Evolutionary conservation across 345 rosid species (phyloP).

Genomic region (Eutrema yunnanense): DNA sequence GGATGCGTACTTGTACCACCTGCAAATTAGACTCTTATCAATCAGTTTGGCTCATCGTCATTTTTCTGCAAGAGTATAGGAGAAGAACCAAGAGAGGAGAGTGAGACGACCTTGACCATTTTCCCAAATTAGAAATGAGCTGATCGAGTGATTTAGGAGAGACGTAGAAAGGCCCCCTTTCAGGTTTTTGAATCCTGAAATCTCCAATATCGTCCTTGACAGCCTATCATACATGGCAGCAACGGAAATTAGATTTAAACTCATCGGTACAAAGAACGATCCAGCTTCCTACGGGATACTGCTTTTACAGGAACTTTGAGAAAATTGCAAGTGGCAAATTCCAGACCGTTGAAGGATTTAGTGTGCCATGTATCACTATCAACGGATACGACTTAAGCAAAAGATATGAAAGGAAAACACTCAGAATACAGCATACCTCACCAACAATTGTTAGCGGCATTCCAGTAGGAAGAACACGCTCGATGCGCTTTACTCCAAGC

Average conservation of each 20-base stretch:
- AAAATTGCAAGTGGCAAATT: background rate
- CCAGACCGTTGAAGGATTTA: background rate
- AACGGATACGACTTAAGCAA: background rate
- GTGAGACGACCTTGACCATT: constrained; percentile 74
- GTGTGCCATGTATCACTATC: background rate
- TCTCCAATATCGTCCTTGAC: constrained; percentile 92
- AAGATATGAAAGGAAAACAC: background rate
- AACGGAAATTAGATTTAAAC: constrained; percentile 1
- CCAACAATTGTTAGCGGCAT: constrained; percentile 92
- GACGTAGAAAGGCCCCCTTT: constrained; percentile 83
- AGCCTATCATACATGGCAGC: constrained; percentile 48
- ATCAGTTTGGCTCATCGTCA: constrained; percentile 21
- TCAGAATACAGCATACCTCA: constrained; percentile 50
- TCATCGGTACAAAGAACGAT: constrained; percentile 8
- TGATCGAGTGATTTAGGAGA: constrained; percentile 80
- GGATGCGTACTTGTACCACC: constrained; percentile 86
- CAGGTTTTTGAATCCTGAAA: constrained; percentile 59
- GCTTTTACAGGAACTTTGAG: background rate
- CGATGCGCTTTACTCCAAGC: constrained; percentile 96
- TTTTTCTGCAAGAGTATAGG: background rate
- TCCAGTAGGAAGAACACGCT: constrained; percentile 88
- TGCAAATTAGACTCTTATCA: constrained; percentile 31
- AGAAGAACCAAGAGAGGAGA: constrained; percentile 14
- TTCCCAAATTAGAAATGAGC: constrained; percentile 82
- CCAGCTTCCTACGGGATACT: background rate